Evolutionary conservation across 2,329 filamentous ascomycete genomes (phyloP).

Genomic region (Cladosporium austrohemisphaericum): DNA sequence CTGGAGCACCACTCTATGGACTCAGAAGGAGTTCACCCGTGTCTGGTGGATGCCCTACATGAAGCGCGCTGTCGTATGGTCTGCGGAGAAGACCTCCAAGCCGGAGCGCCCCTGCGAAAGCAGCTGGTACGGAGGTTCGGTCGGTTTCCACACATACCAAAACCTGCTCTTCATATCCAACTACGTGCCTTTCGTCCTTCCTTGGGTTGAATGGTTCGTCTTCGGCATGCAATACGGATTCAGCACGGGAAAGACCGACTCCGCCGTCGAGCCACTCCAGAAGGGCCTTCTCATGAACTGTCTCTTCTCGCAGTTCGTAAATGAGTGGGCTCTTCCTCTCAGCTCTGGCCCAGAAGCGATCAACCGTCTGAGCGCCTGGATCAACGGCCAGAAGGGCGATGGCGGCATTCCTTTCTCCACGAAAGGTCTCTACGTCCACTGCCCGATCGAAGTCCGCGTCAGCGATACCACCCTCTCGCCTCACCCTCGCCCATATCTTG

Average conservation of each 20-base stretch:
- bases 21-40: slow-evolving; percentile 77
- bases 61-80: slow-evolving; percentile 82
- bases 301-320: slow-evolving; percentile 96
- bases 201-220: slow-evolving; percentile 91
- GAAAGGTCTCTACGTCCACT: slow-evolving; percentile 77
- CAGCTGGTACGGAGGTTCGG: slow-evolving; percentile 74
- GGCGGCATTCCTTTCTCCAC: slow-evolving; percentile 74
- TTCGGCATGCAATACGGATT: slow-evolving; percentile 98
- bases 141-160: slow-evolving; percentile 90
- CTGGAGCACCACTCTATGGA: slow-evolving; percentile 78
- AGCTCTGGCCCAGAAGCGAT: slow-evolving; percentile 83
- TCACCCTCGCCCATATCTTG: slow-evolving; percentile 61
- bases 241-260: slow-evolving; percentile 61
- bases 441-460: slow-evolving; percentile 88
- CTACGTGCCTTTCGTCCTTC: slow-evolving; percentile 72
- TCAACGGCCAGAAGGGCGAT: slow-evolving; percentile 68
- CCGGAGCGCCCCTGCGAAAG: slow-evolving; percentile 56
- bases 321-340: slow-evolving; percentile 94
- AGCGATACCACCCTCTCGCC: slow-evolving; percentile 59
- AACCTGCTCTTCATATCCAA: slow-evolving; percentile 79
- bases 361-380: slow-evolving; percentile 76
- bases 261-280: slow-evolving; percentile 75
- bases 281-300: slow-evolving; percentile 92
- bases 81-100: slow-evolving; percentile 71
- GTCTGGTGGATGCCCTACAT: slow-evolving; percentile 99